Base-by-base conservation (phyloP, 2,329 filamentous ascomycete genomes). In the Talaromyces sp. region DNA sequence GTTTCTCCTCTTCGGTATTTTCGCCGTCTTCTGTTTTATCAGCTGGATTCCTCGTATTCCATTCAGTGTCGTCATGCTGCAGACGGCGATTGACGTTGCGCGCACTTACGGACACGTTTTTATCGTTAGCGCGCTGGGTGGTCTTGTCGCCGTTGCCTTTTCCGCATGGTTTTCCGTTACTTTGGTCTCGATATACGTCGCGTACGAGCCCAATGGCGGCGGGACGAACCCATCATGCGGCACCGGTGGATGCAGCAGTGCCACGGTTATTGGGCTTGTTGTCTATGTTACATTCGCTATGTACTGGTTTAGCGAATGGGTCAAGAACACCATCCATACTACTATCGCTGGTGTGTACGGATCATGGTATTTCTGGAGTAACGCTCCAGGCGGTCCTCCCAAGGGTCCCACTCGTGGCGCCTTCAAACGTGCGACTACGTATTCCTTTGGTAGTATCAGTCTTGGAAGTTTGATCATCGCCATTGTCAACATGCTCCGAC, bases 251-350 rank as follows among this genome's bases (percentile, higher is more conserved):
- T 97, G 93, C 69, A 88, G 89, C 63, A 82, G 80, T 5, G 91
- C 81, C 57, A 94, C 88, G 66, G 90, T 97, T 52, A 93, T 92
- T 63, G 93, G 93, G 0, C 78, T 97, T 33, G 80, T 96, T 5
- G 90, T 89, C 18, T 97, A 96, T 73, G 85, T 92, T 67, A 96
- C 92, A 0, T 97, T 98, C 70, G 89, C 92, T 59, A 91, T 88
- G 77, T 97, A 96, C 78, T 98, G 94, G 94, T 88, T 96, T 66
- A 89, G 90, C 1, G 94, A 98, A 74, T 94, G 90, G 84, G 79
- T 97, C 68, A 97, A 97, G 80, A 96, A 96, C 76, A 92, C 91
- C 0, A 91, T 96, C 54, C 92, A 98, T 73, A 89, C 89, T 1
- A 92, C 87, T 28, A 89, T 96, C 62, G 90, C 92, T 0, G 93